phyloP scores from a whole-genome alignment of 139 green algal genomes.

The Trebouxia sp. region DNA sequence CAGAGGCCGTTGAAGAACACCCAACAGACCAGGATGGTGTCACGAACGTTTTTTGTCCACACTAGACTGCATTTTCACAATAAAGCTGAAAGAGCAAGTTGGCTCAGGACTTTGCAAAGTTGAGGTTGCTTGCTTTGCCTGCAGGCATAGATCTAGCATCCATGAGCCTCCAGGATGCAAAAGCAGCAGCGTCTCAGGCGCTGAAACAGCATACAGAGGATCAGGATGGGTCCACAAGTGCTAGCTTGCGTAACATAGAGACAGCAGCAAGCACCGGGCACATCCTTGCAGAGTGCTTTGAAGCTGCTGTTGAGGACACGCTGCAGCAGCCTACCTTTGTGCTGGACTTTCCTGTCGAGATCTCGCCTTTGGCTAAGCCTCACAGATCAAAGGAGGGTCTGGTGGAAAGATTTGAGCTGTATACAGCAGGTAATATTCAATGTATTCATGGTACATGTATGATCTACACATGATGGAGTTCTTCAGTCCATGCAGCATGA shows the following conservation, averaged over 20 bases:
- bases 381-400: slow-evolving; percentile 81
- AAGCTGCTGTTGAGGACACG: slow-evolving; percentile 79
- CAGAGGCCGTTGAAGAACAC: no score
- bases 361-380: slow-evolving; percentile 94
- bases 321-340: slow-evolving; percentile 98
- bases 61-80: no score
- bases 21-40: no score
- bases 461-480: no score
- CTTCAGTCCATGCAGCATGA: no score
- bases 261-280: slow-evolving; percentile 56
- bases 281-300: slow-evolving; percentile 91
- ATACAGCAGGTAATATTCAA: slow-evolving; percentile 71
- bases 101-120: neutral
- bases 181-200: neutral
- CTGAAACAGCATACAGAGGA: neutral
- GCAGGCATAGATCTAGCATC: slow-evolving; percentile 12
- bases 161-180: neutral
- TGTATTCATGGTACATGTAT: neutral
- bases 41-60: no score
- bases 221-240: neutral
- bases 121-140: neutral
- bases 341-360: slow-evolving; percentile 90
- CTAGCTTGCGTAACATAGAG: neutral
- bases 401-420: slow-evolving; percentile 98
- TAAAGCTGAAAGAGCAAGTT: neutral